Evolutionary conservation across 2,329 filamentous ascomycete genomes (phyloP).

Genomic region (Fusarium anthophilum): DNA sequence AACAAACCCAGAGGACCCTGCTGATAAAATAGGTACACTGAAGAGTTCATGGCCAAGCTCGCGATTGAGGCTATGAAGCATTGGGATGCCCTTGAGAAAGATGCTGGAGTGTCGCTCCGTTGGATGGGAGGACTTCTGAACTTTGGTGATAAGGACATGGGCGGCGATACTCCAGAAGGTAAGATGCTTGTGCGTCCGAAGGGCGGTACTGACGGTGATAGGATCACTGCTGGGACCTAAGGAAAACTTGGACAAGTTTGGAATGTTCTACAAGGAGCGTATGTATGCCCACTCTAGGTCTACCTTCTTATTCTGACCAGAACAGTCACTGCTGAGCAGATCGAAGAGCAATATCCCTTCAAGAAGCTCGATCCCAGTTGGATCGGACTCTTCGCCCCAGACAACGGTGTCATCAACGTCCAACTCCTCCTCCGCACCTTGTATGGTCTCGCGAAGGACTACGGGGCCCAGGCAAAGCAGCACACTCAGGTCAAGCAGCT

Average conservation of each 20-base stretch:
- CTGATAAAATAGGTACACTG: slow-evolving; percentile 9
- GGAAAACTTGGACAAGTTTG: background rate
- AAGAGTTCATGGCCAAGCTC: slow-evolving; percentile 25
- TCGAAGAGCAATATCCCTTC: slow-evolving; percentile 17
- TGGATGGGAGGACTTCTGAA: slow-evolving; percentile 34
- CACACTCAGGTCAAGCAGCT: slow-evolving; percentile 15
- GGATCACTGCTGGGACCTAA: background rate
- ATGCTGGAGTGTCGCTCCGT: slow-evolving; percentile 18
- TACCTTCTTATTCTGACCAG: background rate
- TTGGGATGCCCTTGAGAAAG: slow-evolving; percentile 25
- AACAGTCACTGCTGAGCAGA: background rate
- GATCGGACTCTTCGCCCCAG: slow-evolving; percentile 15
- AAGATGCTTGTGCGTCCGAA: background rate
- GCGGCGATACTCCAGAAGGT: slow-evolving; percentile 8
- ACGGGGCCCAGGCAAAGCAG: slow-evolving; percentile 14
- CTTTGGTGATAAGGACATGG: slow-evolving; percentile 16
- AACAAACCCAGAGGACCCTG: rapidly evolving
- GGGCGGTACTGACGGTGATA: rapidly evolving
- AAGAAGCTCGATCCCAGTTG: slow-evolving; percentile 1
- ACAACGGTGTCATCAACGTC: slow-evolving; percentile 26
- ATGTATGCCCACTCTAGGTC: rapidly evolving
- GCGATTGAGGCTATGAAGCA: slow-evolving; percentile 16
- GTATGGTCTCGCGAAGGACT: slow-evolving; percentile 16
- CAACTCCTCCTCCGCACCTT: slow-evolving; percentile 11
- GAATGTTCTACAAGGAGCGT: slow-evolving; percentile 13